These are phyloP conservation scores for Dichotomopilus funicola DNA, from an alignment of 2,329 filamentous ascomycete species.

Conservation along the genomic window DNA sequence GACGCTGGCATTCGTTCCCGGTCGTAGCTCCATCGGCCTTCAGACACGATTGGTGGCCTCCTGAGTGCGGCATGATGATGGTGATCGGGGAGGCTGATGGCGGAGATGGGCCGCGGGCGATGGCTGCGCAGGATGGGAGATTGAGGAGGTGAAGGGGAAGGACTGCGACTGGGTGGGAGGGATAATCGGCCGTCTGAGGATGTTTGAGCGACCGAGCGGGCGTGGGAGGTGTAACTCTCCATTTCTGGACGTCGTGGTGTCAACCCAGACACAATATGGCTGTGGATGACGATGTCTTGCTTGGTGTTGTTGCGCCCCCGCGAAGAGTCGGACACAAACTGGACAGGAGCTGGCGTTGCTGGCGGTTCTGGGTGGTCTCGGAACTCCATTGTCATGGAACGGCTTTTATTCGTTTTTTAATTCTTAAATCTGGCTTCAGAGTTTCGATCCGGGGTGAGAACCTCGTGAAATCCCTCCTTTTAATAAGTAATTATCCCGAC, in stretches of 20 bases:
- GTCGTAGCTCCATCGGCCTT: constrained; percentile 15
- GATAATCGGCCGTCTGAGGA: constrained; percentile 5
- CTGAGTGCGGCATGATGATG: background rate
- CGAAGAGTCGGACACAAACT: too few species aligned
- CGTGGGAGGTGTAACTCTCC: background rate
- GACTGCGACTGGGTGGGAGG: background rate
- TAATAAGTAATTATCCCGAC: too few species aligned
- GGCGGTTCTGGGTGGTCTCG: too few species aligned
- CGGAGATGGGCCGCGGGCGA: background rate
- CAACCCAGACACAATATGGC: too few species aligned
- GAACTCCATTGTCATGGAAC: too few species aligned
- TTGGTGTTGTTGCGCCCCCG: too few species aligned
- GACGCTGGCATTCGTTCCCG: constrained; percentile 12
- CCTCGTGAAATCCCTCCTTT: too few species aligned
- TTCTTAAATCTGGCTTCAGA: too few species aligned
- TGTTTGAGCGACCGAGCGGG: background rate
- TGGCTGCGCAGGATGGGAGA: background rate
- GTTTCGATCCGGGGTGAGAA: too few species aligned
- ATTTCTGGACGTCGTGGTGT: background rate
- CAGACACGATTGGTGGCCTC: background rate
- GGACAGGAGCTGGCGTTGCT: too few species aligned
- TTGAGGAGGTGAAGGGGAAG: background rate
- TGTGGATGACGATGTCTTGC: too few species aligned
- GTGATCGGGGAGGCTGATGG: constrained; percentile 3
- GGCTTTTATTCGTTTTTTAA: too few species aligned